phyloP scores from a whole-genome alignment of 257 asterid species.

The Datura wrightii region DNA sequence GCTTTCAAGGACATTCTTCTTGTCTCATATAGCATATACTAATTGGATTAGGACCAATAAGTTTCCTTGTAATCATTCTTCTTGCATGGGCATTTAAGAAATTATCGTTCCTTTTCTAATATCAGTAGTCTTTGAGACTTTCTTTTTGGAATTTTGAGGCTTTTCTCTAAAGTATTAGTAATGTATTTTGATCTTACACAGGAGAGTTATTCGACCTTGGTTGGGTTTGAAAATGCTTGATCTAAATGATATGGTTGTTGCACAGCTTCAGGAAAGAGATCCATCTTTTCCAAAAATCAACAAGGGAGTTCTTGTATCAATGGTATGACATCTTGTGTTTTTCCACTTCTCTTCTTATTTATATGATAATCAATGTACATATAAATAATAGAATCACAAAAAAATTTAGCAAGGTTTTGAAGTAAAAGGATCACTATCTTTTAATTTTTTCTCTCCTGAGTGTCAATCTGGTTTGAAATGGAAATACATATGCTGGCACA shows the following conservation, averaged over 20 bases:
- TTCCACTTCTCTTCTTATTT: background rate
- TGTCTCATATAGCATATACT: background rate
- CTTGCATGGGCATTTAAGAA: background rate
- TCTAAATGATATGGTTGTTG: constrained; percentile 78
- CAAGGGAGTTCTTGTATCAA: constrained; percentile 78
- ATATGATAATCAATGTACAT: background rate
- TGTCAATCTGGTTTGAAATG: background rate
- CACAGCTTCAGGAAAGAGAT: constrained; percentile 78
- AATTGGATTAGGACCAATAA: background rate
- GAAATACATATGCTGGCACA: background rate
- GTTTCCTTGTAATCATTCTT: constrained; percentile 1
- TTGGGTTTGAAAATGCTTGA: constrained; percentile 90
- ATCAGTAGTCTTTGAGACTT: background rate
- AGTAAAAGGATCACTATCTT: background rate
- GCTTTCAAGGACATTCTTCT: background rate
- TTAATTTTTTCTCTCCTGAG: background rate
- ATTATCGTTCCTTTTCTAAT: background rate
- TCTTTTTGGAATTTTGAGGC: background rate
- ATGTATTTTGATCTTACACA: constrained; percentile 43
- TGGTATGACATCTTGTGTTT: constrained; percentile 54
- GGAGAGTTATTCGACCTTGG: constrained; percentile 98
- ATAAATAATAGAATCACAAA: background rate
- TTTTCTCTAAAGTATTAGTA: background rate
- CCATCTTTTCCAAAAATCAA: constrained; percentile 70
- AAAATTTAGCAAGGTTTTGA: background rate